phyloP scores from a whole-genome alignment of 176 grass and related monocot species.

The Musa itinerans region DNA sequence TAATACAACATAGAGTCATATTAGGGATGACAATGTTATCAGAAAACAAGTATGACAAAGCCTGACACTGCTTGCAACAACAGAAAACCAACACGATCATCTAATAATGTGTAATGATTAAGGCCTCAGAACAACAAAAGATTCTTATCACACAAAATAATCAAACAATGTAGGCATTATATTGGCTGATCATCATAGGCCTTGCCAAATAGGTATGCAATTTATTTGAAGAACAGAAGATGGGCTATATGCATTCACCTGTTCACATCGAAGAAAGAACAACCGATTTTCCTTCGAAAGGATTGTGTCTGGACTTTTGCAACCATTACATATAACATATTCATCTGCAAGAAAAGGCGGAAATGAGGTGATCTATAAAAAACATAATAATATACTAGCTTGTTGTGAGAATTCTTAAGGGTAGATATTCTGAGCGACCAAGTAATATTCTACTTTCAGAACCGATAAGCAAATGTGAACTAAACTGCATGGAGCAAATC shows the following conservation, averaged over 20 bases:
- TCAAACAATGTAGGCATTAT: constrained; percentile 35
- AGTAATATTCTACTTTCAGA: background rate
- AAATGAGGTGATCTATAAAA: background rate
- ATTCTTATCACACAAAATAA: constrained; percentile 12
- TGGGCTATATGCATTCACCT: constrained; percentile 38
- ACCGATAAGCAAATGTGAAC: background rate
- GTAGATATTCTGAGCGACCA: background rate
- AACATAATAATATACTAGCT: background rate
- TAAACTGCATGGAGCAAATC: background rate
- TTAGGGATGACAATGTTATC: too few relatives aligned
- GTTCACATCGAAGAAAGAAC: constrained; percentile 76
- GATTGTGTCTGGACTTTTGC: constrained; percentile 80
- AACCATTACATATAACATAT: constrained; percentile 84
- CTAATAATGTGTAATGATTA: background rate
- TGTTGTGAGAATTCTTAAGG: background rate
- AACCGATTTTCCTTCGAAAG: constrained; percentile 76
- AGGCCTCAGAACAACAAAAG: constrained; percentile 10
- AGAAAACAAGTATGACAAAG: too few relatives aligned
- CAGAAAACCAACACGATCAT: background rate
- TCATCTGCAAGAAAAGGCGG: constrained; percentile 38
- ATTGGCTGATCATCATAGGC: constrained; percentile 27
- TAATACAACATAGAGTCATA: background rate
- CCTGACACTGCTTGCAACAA: background rate
- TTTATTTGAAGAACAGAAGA: background rate
- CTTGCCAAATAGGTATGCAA: background rate